Conservation (phyloP, 345 rosid genomes). For the Eucalyptus victrix region DNA sequence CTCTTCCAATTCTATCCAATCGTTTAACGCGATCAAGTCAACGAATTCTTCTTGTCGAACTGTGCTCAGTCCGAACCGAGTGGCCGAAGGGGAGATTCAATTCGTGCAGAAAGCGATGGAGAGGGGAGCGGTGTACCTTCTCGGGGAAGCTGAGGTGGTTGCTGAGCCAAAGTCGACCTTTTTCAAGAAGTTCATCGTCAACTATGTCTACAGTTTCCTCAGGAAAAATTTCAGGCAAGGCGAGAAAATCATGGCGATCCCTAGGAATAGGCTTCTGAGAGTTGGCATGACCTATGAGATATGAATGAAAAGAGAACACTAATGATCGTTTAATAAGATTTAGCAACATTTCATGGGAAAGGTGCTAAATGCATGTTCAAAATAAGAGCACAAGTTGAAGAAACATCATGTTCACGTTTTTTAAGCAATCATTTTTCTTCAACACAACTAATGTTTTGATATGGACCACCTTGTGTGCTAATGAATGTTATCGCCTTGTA, state of each 20-base stretch:
- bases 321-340: background rate
- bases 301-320: constrained; percentile 1
- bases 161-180: constrained; percentile 38
- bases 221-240: constrained; percentile 58
- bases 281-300: constrained; percentile 86
- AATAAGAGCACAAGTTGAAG: background rate
- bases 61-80: constrained; percentile 14
- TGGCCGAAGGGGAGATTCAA: constrained; percentile 52
- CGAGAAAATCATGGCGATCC: constrained; percentile 45
- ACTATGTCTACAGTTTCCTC: constrained; percentile 40
- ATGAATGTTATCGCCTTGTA: background rate
- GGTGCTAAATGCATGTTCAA: background rate
- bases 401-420: background rate
- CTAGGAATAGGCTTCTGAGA: constrained; percentile 46
- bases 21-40: background rate
- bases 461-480: background rate
- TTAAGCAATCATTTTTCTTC: background rate
- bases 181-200: constrained; percentile 51
- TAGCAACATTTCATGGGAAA: background rate
- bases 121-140: constrained; percentile 50
- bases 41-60: constrained; percentile 4
- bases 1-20: constrained; percentile 31
- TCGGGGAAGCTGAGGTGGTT: constrained; percentile 65
- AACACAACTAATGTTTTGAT: background rate
- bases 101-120: constrained; percentile 51